Base-by-base conservation (phyloP, 1,284 basidiomycete species). In the Wallemia ichthyophaga region DNA sequence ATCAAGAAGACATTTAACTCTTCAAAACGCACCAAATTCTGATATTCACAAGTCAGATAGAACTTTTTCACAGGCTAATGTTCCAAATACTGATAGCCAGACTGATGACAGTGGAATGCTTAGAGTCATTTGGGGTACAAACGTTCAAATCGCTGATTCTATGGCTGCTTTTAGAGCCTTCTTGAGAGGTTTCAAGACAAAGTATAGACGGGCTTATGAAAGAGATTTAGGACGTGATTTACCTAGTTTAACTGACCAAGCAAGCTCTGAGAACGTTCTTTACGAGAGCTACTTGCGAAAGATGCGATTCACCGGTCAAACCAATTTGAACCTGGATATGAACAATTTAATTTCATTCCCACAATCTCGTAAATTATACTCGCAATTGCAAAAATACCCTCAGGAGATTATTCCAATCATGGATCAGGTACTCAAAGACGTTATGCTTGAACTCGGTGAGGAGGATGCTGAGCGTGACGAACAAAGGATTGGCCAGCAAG, bases 371-470 rank as follows among this genome's bases (percentile, higher is more conserved):
- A 88, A 87, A 69, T 74, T 95, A 15, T 78, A 85, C 67, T 72
- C 73, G 53, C 83, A 85, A 66, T 73, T 96, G 15, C 70, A 81
- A 63, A 89, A 88, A 67, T 98, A 92, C 69, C 94, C 92, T 0
- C 89, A 95, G 69, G 92, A 98, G 73, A 80, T 96, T 58, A 78
- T 98, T 53, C 92, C 92, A 1, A 85, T 87, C 59, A 89, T 95
- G 82, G 94, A 98, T 74, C 86, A 91, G 66, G 83, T 89, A 0
- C 73, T 96, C 64, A 87, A 91, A 70, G 91, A 96, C 66, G 71
- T 84, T 59, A 83, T 92, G 81, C 71, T 87, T 57, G 82, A 85
- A 63, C 66, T 82, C 27, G 83, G 82, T 0, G 81, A 88, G 60
- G 74, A 80, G 63, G 86, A 92, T 66, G 77, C 81, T 66, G 75